Conservation (phyloP, 169 alveolate genomes). For the Cryptosporidium meleagridis region DNA sequence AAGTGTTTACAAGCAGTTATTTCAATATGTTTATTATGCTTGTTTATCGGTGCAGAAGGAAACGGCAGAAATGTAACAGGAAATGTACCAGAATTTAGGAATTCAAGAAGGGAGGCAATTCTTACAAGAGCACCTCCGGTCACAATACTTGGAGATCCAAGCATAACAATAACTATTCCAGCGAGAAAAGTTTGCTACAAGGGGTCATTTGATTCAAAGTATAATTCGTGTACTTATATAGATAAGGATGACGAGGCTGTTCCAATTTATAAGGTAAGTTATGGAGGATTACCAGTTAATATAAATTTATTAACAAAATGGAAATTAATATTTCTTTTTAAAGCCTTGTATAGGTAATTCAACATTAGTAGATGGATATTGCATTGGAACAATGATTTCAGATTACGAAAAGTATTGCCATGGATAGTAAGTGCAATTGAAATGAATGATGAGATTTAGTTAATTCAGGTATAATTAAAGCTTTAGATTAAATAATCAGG, state of each 20-base stretch:
- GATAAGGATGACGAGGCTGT: constrained; percentile 66
- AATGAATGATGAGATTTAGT: not conserved
- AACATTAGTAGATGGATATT: constrained; percentile 64
- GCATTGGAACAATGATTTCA: constrained; percentile 73
- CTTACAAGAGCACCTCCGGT: constrained; percentile 62
- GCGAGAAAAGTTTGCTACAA: constrained; percentile 71
- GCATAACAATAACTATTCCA: constrained; percentile 33
- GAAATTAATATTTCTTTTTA: not conserved
- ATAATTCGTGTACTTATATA: constrained; percentile 62
- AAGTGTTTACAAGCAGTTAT: not conserved
- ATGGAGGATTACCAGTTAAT: not conserved
- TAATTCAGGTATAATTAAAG: constrained; percentile 1
- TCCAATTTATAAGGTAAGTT: constrained; percentile 65
- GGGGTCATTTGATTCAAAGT: constrained; percentile 55
- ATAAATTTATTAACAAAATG: not conserved
- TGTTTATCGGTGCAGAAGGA: not conserved
- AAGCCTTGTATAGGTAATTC: constrained; percentile 72
- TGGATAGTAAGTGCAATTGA: constrained; percentile 32
- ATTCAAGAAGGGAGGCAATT: constrained; percentile 9
- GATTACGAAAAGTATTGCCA: constrained; percentile 71
- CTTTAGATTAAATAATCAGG: constrained; percentile 40
- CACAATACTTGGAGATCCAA: constrained; percentile 55
- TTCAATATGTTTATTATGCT: not conserved
- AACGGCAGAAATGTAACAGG: not conserved
- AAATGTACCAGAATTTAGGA: not conserved